Conservation (phyloP, 129 eudicot species). For the Flaveria robusta region DNA sequence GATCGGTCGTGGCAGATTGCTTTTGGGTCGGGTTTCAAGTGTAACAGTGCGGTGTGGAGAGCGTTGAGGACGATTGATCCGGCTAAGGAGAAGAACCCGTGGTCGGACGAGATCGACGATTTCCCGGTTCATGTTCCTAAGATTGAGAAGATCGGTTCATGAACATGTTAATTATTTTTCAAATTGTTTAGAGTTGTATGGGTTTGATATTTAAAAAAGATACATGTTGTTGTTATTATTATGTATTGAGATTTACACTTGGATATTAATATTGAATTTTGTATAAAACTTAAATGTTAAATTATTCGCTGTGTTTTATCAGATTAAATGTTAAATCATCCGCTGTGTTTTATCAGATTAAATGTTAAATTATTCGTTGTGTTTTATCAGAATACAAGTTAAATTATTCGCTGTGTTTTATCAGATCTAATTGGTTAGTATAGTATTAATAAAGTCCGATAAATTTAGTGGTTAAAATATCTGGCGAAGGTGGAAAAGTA, state of each 20-base stretch:
- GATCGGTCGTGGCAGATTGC: slow-evolving; percentile 65
- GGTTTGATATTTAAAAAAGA: slow-evolving; percentile 1
- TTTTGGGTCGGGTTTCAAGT: slow-evolving; percentile 54
- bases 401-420: no score
- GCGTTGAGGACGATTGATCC: slow-evolving; percentile 58
- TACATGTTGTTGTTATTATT: slow-evolving; percentile 19
- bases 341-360: no score
- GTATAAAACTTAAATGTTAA: no score
- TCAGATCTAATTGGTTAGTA: no score
- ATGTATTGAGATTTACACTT: slow-evolving; percentile 16
- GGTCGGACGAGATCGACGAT: slow-evolving; percentile 57
- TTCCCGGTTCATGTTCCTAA: slow-evolving; percentile 65
- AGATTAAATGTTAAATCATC: no score
- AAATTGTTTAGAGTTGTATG: not conserved
- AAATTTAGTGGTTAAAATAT: no score
- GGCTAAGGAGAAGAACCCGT: slow-evolving; percentile 50
- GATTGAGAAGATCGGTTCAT: slow-evolving; percentile 40
- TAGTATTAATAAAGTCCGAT: no score
- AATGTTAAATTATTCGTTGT: no score
- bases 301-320: no score
- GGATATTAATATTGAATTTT: not conserved
- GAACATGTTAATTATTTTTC: not conserved
- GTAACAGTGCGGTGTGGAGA: slow-evolving; percentile 59
- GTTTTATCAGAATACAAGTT: no score
- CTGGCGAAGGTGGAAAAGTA: no score